These are phyloP conservation scores for Pleurotus citrinopileatus DNA, from an alignment of 768 basidiomycete genomes.

Conservation along the genomic window DNA sequence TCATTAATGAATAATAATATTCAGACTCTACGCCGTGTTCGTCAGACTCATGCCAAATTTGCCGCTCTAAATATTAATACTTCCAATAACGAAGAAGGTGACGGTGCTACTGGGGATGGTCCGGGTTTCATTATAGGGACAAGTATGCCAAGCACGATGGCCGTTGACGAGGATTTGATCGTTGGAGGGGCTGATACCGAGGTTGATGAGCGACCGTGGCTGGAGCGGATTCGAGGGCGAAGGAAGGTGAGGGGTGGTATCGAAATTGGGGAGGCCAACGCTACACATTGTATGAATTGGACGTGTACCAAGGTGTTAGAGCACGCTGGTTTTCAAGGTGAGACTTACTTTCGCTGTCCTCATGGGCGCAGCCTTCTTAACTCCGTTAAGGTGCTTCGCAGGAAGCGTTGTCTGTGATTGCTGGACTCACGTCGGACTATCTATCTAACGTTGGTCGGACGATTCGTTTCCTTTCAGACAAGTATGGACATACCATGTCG, in stretches of 20 bases:
- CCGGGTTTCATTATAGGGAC: constrained; percentile 26
- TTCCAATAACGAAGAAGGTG: constrained; percentile 31
- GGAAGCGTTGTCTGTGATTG: constrained; percentile 72
- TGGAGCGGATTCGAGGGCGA: constrained; percentile 25
- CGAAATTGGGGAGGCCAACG: constrained; percentile 60
- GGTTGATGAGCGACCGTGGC: constrained; percentile 66
- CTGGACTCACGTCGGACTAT: constrained; percentile 77
- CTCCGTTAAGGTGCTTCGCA: constrained; percentile 61
- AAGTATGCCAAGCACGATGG: constrained; percentile 16
- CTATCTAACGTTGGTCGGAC: constrained; percentile 84
- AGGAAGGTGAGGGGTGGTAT: constrained; percentile 28
- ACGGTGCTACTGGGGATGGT: constrained; percentile 32
- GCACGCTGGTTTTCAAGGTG: constrained; percentile 91
- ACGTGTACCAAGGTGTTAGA: constrained; percentile 76
- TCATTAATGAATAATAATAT: constrained; percentile 75
- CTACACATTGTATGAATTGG: constrained; percentile 68
- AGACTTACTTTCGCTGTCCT: constrained; percentile 20
- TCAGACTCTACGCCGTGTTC: constrained; percentile 67
- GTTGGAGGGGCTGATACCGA: constrained; percentile 29
- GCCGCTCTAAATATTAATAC: constrained; percentile 45
- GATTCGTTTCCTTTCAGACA: constrained; percentile 78
- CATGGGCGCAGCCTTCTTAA: neutral
- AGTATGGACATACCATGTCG: constrained; percentile 76
- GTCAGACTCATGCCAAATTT: constrained; percentile 72
- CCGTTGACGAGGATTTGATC: constrained; percentile 19